Evolutionary conservation across 164 flowering plant species (phyloP).

Genomic region (Stephania cephalantha): DNA sequence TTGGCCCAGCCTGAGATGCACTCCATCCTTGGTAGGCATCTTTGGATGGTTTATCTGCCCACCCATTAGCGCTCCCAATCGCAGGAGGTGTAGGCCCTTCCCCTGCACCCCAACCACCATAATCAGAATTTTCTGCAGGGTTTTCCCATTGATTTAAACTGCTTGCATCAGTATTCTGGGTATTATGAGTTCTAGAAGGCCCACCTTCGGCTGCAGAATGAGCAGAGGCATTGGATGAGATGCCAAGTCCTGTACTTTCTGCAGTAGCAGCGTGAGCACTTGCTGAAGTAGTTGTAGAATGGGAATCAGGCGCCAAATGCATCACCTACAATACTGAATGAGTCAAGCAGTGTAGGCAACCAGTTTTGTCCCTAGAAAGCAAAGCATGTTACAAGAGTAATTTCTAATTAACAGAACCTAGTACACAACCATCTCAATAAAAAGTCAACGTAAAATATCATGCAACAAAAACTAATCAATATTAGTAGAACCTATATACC

Average conservation of each 20-base stretch:
- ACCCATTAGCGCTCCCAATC: background rate
- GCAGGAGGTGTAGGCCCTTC: conserved; percentile 3
- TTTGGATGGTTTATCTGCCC: conserved; percentile 14
- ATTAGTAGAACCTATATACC: conserved; percentile 33
- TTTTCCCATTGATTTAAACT: conserved; percentile 26
- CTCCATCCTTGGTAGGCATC: conserved; percentile 20
- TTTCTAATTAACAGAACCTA: background rate
- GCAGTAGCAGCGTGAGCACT: conserved; percentile 31
- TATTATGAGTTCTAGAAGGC: conserved; percentile 10
- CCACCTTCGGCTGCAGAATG: conserved; percentile 43
- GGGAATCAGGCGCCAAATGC: conserved; percentile 26
- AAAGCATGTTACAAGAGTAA: background rate
- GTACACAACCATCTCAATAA: background rate
- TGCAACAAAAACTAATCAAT: background rate
- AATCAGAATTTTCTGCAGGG: conserved; percentile 10
- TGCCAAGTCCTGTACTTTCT: conserved; percentile 52
- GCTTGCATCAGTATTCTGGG: conserved; percentile 26
- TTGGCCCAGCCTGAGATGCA: conserved; percentile 29
- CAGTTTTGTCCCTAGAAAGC: background rate
- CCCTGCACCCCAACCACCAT: conserved; percentile 18
- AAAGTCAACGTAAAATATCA: background rate
- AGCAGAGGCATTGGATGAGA: conserved; percentile 65
- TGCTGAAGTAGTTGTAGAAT: conserved; percentile 23
- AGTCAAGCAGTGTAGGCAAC: background rate
- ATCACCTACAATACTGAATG: conserved; percentile 33